These are phyloP conservation scores for Coleophoma eucalyptorum DNA, from an alignment of 2,329 filamentous ascomycete species.

Conservation along the genomic window DNA sequence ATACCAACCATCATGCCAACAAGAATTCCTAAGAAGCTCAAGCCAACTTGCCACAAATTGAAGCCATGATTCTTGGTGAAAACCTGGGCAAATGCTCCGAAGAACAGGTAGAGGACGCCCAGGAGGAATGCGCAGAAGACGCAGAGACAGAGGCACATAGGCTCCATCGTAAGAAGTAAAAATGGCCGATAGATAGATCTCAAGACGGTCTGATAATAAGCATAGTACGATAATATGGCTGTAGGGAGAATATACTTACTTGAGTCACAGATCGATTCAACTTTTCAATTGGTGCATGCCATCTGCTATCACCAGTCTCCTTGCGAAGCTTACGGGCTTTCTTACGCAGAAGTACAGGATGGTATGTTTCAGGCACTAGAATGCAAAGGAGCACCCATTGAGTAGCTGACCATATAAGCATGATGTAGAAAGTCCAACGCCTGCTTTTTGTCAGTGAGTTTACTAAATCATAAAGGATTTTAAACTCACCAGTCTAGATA, in stretches of 20 bases:
- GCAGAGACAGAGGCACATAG: slow-evolving; percentile 79
- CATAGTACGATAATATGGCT: slow-evolving; percentile 27
- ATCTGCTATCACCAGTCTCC: slow-evolving; percentile 2
- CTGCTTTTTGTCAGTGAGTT: slow-evolving; percentile 36
- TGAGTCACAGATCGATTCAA: not conserved
- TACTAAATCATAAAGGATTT: not conserved
- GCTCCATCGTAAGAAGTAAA: slow-evolving; percentile 73
- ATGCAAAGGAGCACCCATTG: slow-evolving; percentile 46
- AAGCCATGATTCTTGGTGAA: slow-evolving; percentile 72
- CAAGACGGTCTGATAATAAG: too few species aligned
- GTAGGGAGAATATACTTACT: slow-evolving; percentile 22
- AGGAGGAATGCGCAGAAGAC: slow-evolving; percentile 76
- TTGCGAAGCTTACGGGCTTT: slow-evolving; percentile 8
- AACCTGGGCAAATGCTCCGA: slow-evolving; percentile 78
- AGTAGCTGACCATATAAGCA: slow-evolving; percentile 57
- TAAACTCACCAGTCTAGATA: slow-evolving; percentile 49
- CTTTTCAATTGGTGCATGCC: slow-evolving; percentile 7
- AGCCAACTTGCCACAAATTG: slow-evolving; percentile 71
- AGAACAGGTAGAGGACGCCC: slow-evolving; percentile 84
- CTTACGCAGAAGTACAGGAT: slow-evolving; percentile 4
- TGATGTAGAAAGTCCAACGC: slow-evolving; percentile 57
- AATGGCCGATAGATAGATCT: slow-evolving; percentile 61
- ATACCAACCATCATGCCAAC: slow-evolving; percentile 60
- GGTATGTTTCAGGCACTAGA: slow-evolving; percentile 47
- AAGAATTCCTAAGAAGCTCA: slow-evolving; percentile 69